Evolutionary conservation across 2,329 filamentous ascomycete species (phyloP), one percentile per base, ranked within the genome.

Genomic region (Fusarium graminum): DNA sequence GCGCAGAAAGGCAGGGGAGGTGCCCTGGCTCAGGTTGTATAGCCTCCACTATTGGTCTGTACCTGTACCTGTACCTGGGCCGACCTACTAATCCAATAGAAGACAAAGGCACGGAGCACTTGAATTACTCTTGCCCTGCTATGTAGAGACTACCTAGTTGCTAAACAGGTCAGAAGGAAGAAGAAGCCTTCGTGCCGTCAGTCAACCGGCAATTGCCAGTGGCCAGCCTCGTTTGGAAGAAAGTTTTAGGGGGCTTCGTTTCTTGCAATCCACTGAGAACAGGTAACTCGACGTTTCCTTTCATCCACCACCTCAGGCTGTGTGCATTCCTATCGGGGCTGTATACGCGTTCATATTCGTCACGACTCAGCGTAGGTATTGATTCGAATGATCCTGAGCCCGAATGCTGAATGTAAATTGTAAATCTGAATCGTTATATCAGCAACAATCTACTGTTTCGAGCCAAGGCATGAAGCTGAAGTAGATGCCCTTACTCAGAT

Each of bases 281-380:
- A 36, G n/a, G 34, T 22, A 52, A 34, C 45, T 36, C 36, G 28
- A 60, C n/a, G 16, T 41, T 40, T 49, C 26, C 41, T 32, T 64
- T 47, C 49, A 17, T n/a, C 8, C 16, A 30, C 43, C 22, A n/a
- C 40, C 16, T 26, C 34, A 58, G 62, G 58, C 63, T 60, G 63
- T 67, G 64, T 40, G 44, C 46, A 63, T 51, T 60, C 45, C 50
- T 59, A 30, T 52, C 63, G 64, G 58, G 63, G 45, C 58, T 67
- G 52, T 54, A 52, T 64, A 64, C 63, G 63, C 59, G 63, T 67
- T 52, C 45, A 52, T 42, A 45, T 39, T 44, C 44, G 58, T 67
- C 62, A 58, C 49, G 42, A n/a, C 41, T 32, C 34, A 38, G 38
- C 28, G 34, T 50, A 38, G 28, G 22, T 43, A 41, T 53, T 43